Conservation (phyloP, 495 filamentous ascomycete genomes). For the Immersiella caudata region DNA sequence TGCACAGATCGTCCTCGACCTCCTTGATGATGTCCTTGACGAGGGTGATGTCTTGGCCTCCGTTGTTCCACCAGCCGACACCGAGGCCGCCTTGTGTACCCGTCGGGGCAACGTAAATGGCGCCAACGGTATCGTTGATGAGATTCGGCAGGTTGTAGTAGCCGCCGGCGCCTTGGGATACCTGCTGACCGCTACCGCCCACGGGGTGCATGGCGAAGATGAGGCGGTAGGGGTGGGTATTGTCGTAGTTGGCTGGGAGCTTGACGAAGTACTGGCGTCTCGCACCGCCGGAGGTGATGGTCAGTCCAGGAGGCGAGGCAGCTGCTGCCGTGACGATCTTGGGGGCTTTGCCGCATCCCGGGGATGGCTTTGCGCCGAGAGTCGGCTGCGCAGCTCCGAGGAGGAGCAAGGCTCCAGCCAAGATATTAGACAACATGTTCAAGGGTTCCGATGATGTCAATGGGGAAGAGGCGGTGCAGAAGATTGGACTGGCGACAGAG, state of each 20-base stretch:
- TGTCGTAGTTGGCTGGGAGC: constrained; percentile 48
- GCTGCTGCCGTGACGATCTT: constrained; percentile 19
- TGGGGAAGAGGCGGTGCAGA: too few species aligned
- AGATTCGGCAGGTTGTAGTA: constrained; percentile 47
- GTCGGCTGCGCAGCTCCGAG: constrained; percentile 13
- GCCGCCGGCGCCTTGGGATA: constrained; percentile 36
- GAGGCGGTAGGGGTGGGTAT: constrained; percentile 44
- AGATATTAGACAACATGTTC: constrained; percentile 14
- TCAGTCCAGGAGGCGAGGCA: constrained; percentile 15
- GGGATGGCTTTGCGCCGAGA: constrained; percentile 18
- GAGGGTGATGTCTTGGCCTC: constrained; percentile 49
- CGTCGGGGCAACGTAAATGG: constrained; percentile 49
- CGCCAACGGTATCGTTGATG: constrained; percentile 41
- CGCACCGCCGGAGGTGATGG: constrained; percentile 28
- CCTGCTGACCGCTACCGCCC: constrained; percentile 40
- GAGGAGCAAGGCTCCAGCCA: constrained; percentile 9
- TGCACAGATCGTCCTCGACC: constrained; percentile 46
- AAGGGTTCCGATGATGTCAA: too few species aligned
- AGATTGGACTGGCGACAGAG: too few species aligned
- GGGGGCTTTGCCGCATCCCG: constrained; percentile 23
- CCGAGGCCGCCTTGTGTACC: constrained; percentile 33
- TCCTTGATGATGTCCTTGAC: constrained; percentile 41
- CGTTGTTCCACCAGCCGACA: constrained; percentile 47
- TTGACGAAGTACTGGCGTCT: constrained; percentile 42
- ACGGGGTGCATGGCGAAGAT: constrained; percentile 47